These are phyloP conservation scores for Tetracladium marchalianum DNA, from an alignment of 495 filamentous ascomycete species.

Conservation along the genomic window DNA sequence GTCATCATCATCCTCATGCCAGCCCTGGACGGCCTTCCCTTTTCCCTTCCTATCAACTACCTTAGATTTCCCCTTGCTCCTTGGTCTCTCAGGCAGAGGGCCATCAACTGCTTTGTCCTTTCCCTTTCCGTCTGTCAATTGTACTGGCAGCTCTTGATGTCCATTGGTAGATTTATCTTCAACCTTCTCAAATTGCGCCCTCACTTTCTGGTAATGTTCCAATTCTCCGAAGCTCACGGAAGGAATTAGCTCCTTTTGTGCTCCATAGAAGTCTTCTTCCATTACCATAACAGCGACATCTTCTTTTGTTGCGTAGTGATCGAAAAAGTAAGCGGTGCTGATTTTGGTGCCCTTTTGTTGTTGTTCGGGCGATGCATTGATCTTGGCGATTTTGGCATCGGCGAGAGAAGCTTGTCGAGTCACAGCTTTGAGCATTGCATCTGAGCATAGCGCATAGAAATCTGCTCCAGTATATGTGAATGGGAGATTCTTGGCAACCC, in stretches of 20 bases:
- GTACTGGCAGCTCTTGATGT: constrained; percentile 5
- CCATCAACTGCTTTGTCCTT: constrained; percentile 33
- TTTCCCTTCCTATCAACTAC: constrained; percentile 35
- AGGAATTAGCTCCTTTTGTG: constrained; percentile 77
- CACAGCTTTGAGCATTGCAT: constrained; percentile 97
- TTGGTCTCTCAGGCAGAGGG: constrained; percentile 7
- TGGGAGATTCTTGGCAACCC: constrained; percentile 68
- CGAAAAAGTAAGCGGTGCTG: constrained; percentile 87
- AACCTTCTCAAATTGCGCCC: constrained; percentile 65
- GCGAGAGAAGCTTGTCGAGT: constrained; percentile 79
- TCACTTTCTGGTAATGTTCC: constrained; percentile 79
- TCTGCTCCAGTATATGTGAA: constrained; percentile 97
- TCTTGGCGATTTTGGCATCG: constrained; percentile 66
- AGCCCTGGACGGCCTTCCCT: constrained; percentile 32
- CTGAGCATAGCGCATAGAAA: constrained; percentile 91
- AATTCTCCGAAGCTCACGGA: constrained; percentile 90
- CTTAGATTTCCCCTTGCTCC: constrained; percentile 29
- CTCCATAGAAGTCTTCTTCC: constrained; percentile 75
- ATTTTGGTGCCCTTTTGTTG: constrained; percentile 24
- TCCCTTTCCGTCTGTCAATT: constrained; percentile 32
- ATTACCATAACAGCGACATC: constrained; percentile 81
- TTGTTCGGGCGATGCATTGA: constrained; percentile 30
- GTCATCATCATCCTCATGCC: constrained; percentile 10
- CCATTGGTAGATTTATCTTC: constrained; percentile 29
- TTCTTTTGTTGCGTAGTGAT: constrained; percentile 72